Base-by-base conservation (phyloP, 257 asterid genomes). In the Ophiorrhiza pumila region DNA sequence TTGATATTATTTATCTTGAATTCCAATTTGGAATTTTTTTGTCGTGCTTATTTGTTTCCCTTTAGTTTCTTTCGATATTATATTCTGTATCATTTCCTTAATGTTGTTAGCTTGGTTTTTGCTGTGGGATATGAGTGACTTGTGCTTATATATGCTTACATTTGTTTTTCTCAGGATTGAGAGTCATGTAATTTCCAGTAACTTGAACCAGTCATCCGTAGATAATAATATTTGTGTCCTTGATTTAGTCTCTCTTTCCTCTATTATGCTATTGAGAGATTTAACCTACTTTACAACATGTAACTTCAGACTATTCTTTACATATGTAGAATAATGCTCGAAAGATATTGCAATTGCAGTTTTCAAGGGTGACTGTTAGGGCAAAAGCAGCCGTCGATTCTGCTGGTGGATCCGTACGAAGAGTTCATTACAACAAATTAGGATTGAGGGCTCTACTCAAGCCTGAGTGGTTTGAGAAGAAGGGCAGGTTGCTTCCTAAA, bases 381-480 rank as follows among this genome's bases (percentile, higher is more conserved):
- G 99, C 98, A 32, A 94, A 90, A 83, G 93, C 89, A 67, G 95
- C 98, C 13, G 98, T 91, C 0, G 99, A 91, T 84, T 97, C 96
- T 55, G 89, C 88, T 0, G 98, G 97, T 62, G 98, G 97, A 53
- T 75, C 95, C 2, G 99, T 91, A 34, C 88, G 98, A 80, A 89
- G 96, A 83, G 98, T 91, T 49, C 80, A 94, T 53, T 91, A 94
- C 90, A 91, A 94, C 82, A 87, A 91, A 80, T 62, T 94, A 74
- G 99, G 99, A 5, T 64, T 94, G 6, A 87, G 86, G 63, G 98
- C 99, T 1, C 83, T 91, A 73, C 93, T 94, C 58, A 88, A 88
- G 69, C 98, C 99, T 0, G 98, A 91, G 80, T 94, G 99, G 98
- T 91, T 94, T 22, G 97, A 85, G 74, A 94, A 91, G 87, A 94